Evolutionary conservation across 495 filamentous ascomycete genomes (phyloP).

Genomic region (Aspergillus carlsbadensis): DNA sequence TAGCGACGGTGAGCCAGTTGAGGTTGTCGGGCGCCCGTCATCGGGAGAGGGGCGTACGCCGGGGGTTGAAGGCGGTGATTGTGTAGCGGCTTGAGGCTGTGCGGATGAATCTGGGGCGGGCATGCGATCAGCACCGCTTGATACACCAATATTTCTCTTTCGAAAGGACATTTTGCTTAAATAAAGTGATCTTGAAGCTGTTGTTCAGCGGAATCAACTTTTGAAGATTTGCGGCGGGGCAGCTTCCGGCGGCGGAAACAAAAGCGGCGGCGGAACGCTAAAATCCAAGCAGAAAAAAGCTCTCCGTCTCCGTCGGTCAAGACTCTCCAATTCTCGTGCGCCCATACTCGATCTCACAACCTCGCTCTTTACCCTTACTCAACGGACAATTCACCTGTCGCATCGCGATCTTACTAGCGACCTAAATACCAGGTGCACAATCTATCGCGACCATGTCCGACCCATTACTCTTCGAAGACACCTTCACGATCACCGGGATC

Average conservation of each 20-base stretch:
- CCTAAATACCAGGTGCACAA: not conserved
- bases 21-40: slow-evolving; percentile 85
- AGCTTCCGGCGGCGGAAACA: slow-evolving; percentile 19
- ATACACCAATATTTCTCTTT: slow-evolving; percentile 78
- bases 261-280: slow-evolving; percentile 28
- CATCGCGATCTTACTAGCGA: not conserved
- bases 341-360: not conserved
- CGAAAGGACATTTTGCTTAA: slow-evolving; percentile 74
- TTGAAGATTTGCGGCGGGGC: slow-evolving; percentile 28
- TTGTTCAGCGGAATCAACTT: slow-evolving; percentile 2
- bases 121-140: slow-evolving; percentile 36
- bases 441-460: slow-evolving; percentile 57
- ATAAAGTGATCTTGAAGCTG: not conserved
- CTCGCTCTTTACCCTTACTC: not conserved
- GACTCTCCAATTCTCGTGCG: not conserved
- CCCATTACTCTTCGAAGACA: slow-evolving; percentile 87
- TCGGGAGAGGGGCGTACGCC: slow-evolving; percentile 86
- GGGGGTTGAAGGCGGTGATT: slow-evolving; percentile 45
- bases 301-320: slow-evolving; percentile 4
- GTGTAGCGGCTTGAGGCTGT: slow-evolving; percentile 31
- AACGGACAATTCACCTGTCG: no score
- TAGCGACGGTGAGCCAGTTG: slow-evolving; percentile 81
- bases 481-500: slow-evolving; percentile 76
- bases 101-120: slow-evolving; percentile 25
- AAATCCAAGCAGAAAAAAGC: slow-evolving; percentile 53